Conservation (phyloP, 345 rosid species). For the Viola odorata region DNA sequence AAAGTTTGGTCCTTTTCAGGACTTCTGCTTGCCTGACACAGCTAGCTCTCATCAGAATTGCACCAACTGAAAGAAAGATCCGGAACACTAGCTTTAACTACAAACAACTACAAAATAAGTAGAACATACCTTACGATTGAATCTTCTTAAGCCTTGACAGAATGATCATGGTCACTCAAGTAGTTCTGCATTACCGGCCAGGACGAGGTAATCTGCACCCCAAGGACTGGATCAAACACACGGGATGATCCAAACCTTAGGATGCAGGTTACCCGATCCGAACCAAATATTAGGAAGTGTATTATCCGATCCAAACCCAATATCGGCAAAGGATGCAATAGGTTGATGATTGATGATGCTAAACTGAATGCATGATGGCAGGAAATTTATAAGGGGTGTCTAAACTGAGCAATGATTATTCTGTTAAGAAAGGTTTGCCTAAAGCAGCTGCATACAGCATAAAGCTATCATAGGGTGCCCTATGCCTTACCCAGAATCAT, state of each 20-base stretch:
- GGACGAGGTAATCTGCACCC: conserved; percentile 60
- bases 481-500: conserved; percentile 15
- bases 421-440: neutral
- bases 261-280: conserved; percentile 67
- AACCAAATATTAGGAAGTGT: conserved; percentile 19
- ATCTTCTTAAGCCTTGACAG: too few relatives aligned
- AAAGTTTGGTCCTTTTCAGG: too few relatives aligned
- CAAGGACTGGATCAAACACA: conserved; percentile 37
- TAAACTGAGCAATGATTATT: neutral
- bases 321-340: neutral
- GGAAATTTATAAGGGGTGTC: conserved; percentile 3
- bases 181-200: conserved; percentile 29
- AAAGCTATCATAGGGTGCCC: conserved; percentile 39
- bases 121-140: neutral
- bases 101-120: neutral
- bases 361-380: neutral
- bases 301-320: too few relatives aligned
- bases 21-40: too few relatives aligned
- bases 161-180: too few relatives aligned
- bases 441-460: conserved; percentile 11
- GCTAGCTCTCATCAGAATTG: neutral
- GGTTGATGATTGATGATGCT: conserved; percentile 3
- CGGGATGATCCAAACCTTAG: conserved; percentile 53
- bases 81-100: neutral
- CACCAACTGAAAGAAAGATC: neutral